Evolutionary conservation across 208 protist species (phyloP), one percentile per base, ranked within the genome.

Genomic region (Leishmania braziliensis): DNA sequence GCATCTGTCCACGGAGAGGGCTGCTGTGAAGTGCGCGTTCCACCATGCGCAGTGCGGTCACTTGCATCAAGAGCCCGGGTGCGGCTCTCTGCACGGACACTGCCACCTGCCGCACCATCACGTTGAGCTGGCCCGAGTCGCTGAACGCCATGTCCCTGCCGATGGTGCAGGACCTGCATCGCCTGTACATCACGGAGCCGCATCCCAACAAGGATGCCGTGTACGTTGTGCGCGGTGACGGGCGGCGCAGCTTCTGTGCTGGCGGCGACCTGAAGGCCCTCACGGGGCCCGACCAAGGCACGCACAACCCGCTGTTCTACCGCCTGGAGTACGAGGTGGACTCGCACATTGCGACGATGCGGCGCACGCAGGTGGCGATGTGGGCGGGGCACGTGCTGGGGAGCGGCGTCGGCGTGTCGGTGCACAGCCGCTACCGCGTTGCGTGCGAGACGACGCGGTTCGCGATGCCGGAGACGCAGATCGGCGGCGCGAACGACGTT

Each of bases 361-460:
- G 71, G 54, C 89, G 85, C 6, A 75, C 84, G 29, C 93, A 97
- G 74, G 91, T 98, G 46, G 84, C 93, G 53, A 82, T 98, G 66
- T 95, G 93, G 89, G 87, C 92, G n/a, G 95, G 95, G 3, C 92
- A 96, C 70, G 92, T 93, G 16, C 90, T 96, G 70, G 95, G 95
- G 54, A 92, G 93, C 72, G 95, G 95, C 65, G 93, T 96, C 5
- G 95, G 94, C 18, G 62, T 97, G 23, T 95, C 92, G 16, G 36
- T 97, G 26, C 93, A 97, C 66, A 88, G 93, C 3, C 85, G 82
- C 3, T 88, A 94, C 70, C 90, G 95, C 33, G 89, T 98, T 50
- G 90, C 90, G 66, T 96, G 90, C 78, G 94, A 97, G 70, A 90
- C 84, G 29, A 90, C 93, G 20, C 62, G 78, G 0, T 95, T 97